Evolutionary conservation across 1,139 yeast species (phyloP).

Genomic region (Scheffersomyces parashehatae): DNA sequence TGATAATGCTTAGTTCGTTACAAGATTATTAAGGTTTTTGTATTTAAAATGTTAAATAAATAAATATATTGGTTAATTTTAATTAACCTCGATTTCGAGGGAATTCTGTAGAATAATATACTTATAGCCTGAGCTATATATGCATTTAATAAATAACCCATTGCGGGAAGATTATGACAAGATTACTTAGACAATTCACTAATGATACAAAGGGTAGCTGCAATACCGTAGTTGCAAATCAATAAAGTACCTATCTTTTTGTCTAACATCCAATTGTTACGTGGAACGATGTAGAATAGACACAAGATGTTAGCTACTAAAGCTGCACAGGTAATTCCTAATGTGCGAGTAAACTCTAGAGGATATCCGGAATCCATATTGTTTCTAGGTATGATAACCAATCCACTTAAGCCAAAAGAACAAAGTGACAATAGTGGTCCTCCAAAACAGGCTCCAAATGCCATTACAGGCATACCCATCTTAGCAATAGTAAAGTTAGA

Average conservation of each 20-base stretch:
- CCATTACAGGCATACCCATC: conserved; percentile 90
- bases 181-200: conserved; percentile 7
- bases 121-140: not conserved
- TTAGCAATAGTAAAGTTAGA: conserved; percentile 82
- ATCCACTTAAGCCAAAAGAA: conserved; percentile 58
- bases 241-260: conserved; percentile 42
- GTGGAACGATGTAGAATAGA: conserved; percentile 56
- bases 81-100: no score
- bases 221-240: conserved; percentile 56
- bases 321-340: conserved; percentile 18
- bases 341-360: conserved; percentile 14
- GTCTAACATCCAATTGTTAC: conserved; percentile 67
- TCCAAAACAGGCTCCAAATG: conserved; percentile 92
- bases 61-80: no score
- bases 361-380: conserved; percentile 9
- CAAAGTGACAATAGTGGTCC: conserved; percentile 69
- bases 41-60: no score
- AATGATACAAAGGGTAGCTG: conserved; percentile 42
- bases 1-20: no score
- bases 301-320: conserved; percentile 51
- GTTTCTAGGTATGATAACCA: conserved; percentile 43
- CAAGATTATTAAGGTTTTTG: no score
- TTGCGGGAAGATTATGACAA: not conserved
- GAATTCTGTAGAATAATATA: no score
- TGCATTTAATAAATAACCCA: not conserved